phyloP scores from a whole-genome alignment of 345 rosid genomes.

The Eucalyptus paniculata region DNA sequence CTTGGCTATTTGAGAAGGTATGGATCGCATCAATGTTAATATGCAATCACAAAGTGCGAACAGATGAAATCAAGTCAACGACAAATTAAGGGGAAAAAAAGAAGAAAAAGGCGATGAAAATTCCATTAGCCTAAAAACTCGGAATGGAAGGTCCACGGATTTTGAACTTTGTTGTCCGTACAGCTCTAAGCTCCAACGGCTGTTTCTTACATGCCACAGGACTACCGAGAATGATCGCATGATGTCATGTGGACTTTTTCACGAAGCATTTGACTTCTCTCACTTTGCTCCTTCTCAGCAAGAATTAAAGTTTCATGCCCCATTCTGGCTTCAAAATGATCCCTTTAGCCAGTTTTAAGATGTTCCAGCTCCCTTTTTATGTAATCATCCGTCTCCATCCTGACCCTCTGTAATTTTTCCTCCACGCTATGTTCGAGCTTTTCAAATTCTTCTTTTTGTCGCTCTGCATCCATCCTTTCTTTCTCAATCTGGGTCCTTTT shows the following conservation, averaged over 20 bases:
- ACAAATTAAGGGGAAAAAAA: not conserved
- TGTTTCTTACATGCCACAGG: not conserved
- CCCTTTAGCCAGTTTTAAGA: conserved; percentile 50
- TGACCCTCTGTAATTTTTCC: conserved; percentile 54
- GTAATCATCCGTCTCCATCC: conserved; percentile 30
- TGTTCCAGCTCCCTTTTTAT: conserved; percentile 52
- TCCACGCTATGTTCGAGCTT: conserved; percentile 43
- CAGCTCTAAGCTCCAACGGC: not conserved
- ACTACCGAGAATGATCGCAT: not conserved
- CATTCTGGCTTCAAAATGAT: conserved; percentile 55
- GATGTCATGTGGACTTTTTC: too few species aligned
- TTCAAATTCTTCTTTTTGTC: conserved; percentile 47
- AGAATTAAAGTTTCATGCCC: conserved; percentile 47
- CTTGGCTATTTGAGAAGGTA: not conserved
- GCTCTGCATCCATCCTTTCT: conserved; percentile 30
- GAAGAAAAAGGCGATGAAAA: not conserved
- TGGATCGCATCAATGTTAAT: not conserved
- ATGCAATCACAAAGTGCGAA: not conserved
- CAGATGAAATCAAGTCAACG: not conserved
- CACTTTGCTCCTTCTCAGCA: conserved; percentile 54
- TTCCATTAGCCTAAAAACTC: not conserved
- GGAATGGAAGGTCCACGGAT: not conserved
- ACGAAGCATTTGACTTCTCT: conserved; percentile 49
- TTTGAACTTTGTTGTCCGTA: not conserved
- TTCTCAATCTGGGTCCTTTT: conserved; percentile 48